Conservation (phyloP, 352 stramenopile genomes). For the Phytopythium montanum region DNA sequence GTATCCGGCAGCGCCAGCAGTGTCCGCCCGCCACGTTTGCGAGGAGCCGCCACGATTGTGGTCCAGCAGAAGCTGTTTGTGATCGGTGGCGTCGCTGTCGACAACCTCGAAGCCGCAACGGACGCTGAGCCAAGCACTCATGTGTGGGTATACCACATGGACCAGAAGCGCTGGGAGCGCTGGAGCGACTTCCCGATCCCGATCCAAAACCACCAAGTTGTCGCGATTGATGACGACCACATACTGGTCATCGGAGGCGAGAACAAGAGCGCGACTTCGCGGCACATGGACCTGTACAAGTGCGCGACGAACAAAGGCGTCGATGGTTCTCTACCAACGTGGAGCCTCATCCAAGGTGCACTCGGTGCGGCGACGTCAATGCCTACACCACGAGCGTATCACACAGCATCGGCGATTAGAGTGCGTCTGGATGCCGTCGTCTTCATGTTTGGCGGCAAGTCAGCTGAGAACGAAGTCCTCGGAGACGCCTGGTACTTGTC, state of each 20-base stretch:
- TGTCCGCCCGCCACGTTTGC: conserved; percentile 25
- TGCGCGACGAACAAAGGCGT: conserved; percentile 49
- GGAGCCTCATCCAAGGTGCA: conserved; percentile 70
- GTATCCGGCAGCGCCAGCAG: not conserved
- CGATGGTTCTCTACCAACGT: conserved; percentile 67
- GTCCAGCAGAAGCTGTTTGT: conserved; percentile 69
- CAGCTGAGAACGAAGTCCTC: conserved; percentile 62
- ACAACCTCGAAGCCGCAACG: conserved; percentile 5
- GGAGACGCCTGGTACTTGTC: conserved; percentile 84
- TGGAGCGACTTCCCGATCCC: conserved; percentile 82
- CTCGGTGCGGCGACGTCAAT: conserved; percentile 63
- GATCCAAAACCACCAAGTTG: conserved; percentile 75
- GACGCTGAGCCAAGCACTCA: conserved; percentile 38
- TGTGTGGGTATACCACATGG: conserved; percentile 66
- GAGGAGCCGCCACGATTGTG: conserved; percentile 57
- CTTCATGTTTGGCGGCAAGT: conserved; percentile 82
- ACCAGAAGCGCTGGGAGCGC: conserved; percentile 55
- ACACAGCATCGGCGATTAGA: conserved; percentile 59
- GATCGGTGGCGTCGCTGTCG: conserved; percentile 51
- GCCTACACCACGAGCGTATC: conserved; percentile 60
- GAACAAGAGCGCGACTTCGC: conserved; percentile 56
- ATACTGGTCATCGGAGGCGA: conserved; percentile 85
- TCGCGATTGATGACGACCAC: conserved; percentile 64
- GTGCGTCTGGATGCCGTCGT: conserved; percentile 76
- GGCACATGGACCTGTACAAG: conserved; percentile 86